phyloP scores from a whole-genome alignment of 345 rosid species.

The Draba incana region DNA sequence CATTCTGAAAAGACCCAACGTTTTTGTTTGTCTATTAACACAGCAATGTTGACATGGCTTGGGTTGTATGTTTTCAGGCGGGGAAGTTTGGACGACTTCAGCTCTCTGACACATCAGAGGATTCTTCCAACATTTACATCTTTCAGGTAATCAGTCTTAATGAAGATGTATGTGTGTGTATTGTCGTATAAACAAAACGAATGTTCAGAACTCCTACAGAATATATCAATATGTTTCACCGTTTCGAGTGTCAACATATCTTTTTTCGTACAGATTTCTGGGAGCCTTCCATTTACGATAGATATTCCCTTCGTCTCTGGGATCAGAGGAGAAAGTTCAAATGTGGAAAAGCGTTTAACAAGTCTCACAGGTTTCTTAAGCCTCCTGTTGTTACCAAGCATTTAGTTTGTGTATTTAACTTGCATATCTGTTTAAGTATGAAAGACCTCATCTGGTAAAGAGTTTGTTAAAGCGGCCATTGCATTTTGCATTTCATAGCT shows the following conservation, averaged over 20 bases:
- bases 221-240: slow-evolving; percentile 10
- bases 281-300: slow-evolving; percentile 64
- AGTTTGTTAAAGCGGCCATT: not conserved
- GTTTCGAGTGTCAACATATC: slow-evolving; percentile 25
- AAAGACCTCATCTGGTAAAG: not conserved
- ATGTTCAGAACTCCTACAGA: slow-evolving; percentile 11
- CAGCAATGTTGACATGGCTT: slow-evolving; percentile 21
- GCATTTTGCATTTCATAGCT: slow-evolving; percentile 20
- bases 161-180: slow-evolving; percentile 6
- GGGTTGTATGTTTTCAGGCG: slow-evolving; percentile 51
- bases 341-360: slow-evolving; percentile 65
- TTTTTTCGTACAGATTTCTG: slow-evolving; percentile 65
- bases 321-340: slow-evolving; percentile 49
- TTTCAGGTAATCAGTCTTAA: slow-evolving; percentile 67
- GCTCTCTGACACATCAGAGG: slow-evolving; percentile 69
- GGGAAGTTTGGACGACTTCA: slow-evolving; percentile 62
- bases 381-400: slow-evolving; percentile 13
- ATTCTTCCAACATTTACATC: slow-evolving; percentile 72
- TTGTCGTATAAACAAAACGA: not conserved
- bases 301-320: slow-evolving; percentile 86
- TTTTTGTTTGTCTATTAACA: slow-evolving; percentile 13
- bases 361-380: slow-evolving; percentile 69
- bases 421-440: slow-evolving; percentile 22
- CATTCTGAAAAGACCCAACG: slow-evolving; percentile 14
- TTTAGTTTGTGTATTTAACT: slow-evolving; percentile 19